These are phyloP conservation scores for Colletotrichum cuscutae DNA, from an alignment of 2,329 filamentous ascomycete species.

Conservation along the genomic window DNA sequence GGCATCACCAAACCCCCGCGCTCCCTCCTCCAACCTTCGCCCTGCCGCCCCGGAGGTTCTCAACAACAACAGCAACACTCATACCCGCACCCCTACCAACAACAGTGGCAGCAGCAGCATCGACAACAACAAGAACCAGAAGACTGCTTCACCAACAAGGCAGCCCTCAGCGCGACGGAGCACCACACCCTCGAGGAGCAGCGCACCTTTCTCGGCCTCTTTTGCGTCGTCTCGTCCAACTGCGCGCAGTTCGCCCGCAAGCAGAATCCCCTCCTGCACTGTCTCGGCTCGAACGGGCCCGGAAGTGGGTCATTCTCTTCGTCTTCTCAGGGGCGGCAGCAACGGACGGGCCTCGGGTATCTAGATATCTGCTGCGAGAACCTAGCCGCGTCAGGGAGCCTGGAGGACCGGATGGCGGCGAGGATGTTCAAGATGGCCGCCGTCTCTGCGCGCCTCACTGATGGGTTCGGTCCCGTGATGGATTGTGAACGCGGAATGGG, in stretches of 20 bases:
- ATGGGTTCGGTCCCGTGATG: conserved; percentile 43
- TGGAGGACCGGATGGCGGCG: conserved; percentile 44
- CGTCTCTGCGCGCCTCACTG: conserved; percentile 47
- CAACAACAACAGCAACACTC: too few relatives aligned
- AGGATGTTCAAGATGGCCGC: conserved; percentile 48
- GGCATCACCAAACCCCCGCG: conserved; percentile 44
- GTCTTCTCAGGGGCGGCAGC: conserved; percentile 31
- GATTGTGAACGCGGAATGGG: neutral
- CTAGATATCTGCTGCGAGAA: conserved; percentile 46
- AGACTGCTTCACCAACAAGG: conserved; percentile 22
- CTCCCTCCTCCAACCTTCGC: conserved; percentile 4
- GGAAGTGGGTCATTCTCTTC: too few relatives aligned
- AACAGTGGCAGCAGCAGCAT: neutral
- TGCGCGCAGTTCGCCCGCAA: conserved; percentile 50
- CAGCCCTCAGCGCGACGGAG: neutral
- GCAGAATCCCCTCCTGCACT: conserved; percentile 37
- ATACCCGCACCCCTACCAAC: neutral
- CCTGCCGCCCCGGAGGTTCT: neutral
- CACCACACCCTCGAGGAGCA: conserved; percentile 48
- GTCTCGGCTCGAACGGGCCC: neutral
- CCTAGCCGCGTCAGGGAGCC: conserved; percentile 39
- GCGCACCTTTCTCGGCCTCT: conserved; percentile 49
- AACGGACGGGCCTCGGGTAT: conserved; percentile 35
- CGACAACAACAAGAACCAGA: neutral
- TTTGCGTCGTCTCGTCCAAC: conserved; percentile 37